phyloP scores from a whole-genome alignment of 164 flowering plant genomes.

The Magnolia officinalis region DNA sequence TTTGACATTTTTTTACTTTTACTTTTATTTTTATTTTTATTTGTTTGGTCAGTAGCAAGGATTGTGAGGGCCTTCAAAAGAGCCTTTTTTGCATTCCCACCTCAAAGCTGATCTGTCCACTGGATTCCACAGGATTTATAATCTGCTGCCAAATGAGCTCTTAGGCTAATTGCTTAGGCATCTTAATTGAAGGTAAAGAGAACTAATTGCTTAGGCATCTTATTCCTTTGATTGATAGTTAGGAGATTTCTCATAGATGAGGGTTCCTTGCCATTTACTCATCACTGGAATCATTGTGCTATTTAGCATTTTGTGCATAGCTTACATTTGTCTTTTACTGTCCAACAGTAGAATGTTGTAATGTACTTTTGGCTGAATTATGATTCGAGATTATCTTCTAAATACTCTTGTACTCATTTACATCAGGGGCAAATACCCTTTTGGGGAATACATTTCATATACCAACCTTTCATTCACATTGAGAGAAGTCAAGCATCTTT shows the following conservation, averaged over 20 bases:
- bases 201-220: background rate
- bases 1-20: no score
- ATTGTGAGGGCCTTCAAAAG: no score
- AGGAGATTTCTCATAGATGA: background rate
- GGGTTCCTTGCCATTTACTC: background rate
- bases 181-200: no score
- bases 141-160: background rate
- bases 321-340: background rate
- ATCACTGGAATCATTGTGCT: background rate
- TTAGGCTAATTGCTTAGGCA: background rate
- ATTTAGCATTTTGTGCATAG: background rate
- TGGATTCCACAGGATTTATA: background rate
- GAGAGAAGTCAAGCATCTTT: conserved; percentile 89
- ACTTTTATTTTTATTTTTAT: no score
- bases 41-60: no score
- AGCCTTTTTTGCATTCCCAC: no score
- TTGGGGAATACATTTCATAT: conserved; percentile 81
- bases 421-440: conserved; percentile 82
- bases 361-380: conserved; percentile 1
- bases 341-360: background rate
- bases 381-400: background rate
- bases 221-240: background rate
- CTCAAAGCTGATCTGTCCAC: no score
- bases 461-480: conserved; percentile 67
- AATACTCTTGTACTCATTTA: conserved; percentile 6